These are phyloP conservation scores for Avicennia marina DNA, from an alignment of 257 asterid species.

Conservation along the genomic window DNA sequence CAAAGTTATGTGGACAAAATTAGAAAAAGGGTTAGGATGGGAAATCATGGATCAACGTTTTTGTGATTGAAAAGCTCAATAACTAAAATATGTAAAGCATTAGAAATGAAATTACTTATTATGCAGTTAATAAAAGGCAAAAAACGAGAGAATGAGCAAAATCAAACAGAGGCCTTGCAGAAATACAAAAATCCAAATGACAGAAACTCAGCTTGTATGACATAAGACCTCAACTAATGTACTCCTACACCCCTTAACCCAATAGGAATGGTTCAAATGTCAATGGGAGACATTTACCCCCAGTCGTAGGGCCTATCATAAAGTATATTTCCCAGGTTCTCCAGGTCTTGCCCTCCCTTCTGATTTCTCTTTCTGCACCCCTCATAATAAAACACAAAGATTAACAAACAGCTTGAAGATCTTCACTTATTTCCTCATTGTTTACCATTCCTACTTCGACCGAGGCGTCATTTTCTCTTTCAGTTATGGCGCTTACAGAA, in stretches of 20 bases:
- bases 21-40: constrained; percentile 16
- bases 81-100: too few species aligned
- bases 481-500: constrained; percentile 25
- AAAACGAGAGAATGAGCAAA: too few species aligned
- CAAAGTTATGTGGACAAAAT: constrained; percentile 17
- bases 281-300: too few species aligned
- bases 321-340: constrained; percentile 42
- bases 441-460: background rate
- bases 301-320: constrained; percentile 19
- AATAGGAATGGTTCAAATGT: constrained; percentile 24
- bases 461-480: constrained; percentile 2
- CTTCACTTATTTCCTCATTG: background rate
- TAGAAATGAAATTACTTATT: too few species aligned
- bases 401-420: background rate
- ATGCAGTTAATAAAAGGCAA: too few species aligned
- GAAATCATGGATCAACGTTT: constrained; percentile 3
- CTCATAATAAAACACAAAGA: background rate
- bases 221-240: constrained; percentile 20
- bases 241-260: constrained; percentile 30
- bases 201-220: background rate
- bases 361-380: constrained; percentile 10
- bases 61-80: too few species aligned
- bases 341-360: constrained; percentile 29
- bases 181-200: constrained; percentile 17
- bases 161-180: background rate